Conservation (phyloP, 345 rosid genomes). For the Linum usitatissimum region DNA sequence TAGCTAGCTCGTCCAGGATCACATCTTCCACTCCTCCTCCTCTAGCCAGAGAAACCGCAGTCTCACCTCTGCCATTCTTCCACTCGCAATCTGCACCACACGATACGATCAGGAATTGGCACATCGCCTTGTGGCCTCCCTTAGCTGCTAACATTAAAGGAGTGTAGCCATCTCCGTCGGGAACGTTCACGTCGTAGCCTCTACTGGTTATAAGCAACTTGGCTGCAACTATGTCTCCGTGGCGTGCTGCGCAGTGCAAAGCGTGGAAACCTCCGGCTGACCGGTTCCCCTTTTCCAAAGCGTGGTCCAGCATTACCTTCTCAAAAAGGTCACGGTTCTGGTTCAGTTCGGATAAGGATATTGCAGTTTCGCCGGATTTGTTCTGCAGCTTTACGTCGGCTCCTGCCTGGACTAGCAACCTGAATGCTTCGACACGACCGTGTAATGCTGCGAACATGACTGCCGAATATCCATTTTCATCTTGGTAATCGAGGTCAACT, state of each 20-base stretch:
- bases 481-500: constrained; percentile 60
- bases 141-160: constrained; percentile 92
- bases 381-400: constrained; percentile 77
- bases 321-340: constrained; percentile 58
- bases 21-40: constrained; percentile 41
- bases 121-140: constrained; percentile 54
- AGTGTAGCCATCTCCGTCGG: constrained; percentile 76
- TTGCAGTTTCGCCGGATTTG: constrained; percentile 65
- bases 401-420: constrained; percentile 64
- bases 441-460: constrained; percentile 79
- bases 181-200: constrained; percentile 61
- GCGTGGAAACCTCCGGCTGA: constrained; percentile 79
- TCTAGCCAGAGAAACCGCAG: constrained; percentile 49
- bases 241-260: constrained; percentile 89
- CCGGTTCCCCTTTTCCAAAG: constrained; percentile 67
- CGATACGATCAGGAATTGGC: constrained; percentile 47
- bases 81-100: constrained; percentile 50
- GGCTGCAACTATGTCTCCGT: constrained; percentile 69
- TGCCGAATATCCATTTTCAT: constrained; percentile 69
- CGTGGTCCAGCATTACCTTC: constrained; percentile 90
- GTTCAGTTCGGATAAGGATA: constrained; percentile 50
- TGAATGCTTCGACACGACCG: constrained; percentile 71
- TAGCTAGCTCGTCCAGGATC: constrained; percentile 62
- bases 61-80: constrained; percentile 54
- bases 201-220: constrained; percentile 38